Base-by-base conservation (phyloP, 768 basidiomycete genomes). In the Russula virescens region DNA sequence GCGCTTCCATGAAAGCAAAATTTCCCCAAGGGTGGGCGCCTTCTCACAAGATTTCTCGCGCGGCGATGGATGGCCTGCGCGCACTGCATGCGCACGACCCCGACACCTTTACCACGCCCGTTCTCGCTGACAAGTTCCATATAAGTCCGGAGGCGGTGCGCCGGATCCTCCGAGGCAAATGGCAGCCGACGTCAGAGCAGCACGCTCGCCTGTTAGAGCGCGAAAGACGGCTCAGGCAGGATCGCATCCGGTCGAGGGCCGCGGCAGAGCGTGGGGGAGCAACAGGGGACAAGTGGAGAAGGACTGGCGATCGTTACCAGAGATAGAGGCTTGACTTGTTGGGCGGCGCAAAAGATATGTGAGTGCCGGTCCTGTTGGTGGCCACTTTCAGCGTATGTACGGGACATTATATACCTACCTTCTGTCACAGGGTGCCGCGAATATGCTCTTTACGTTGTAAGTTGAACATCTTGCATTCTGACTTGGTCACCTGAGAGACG, bases 81-180 rank as follows among this genome's bases (percentile, higher is more conserved):
- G 68, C 73, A 14, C 69, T 84, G 49, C 78, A 82, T 61, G 58
- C 66, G 10, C 64, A 73, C 50, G 77, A 84, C 62, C 80, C 82
- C 0, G 72, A 69, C 8, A 71, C 61, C 45, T 82, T 76, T 70
- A 72, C 73, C 18, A 78, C 77, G 11, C 73, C 75, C 8, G 68
- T 73, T 2, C 75, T 85, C 6, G 75, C 80, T 6, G 68, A 77
- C 46, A 74, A 74, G 66, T 85, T 84, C 71, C 75, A 73, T 53
- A 75, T 84, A 60, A 79, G 77, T 54, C 73, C 77, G 28, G 83
- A 85, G 71, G 81, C 81, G 2, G 79, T 83, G 45, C 69, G 77
- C 46, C 71, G 83, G 52, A 81, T 85, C 31, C 67, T 83, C 51
- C 75, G 71, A 68, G 78, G 77, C 68, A 75, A 73, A 57, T 83